Conservation (phyloP, 129 eudicot species). For the Arctium lappa region DNA sequence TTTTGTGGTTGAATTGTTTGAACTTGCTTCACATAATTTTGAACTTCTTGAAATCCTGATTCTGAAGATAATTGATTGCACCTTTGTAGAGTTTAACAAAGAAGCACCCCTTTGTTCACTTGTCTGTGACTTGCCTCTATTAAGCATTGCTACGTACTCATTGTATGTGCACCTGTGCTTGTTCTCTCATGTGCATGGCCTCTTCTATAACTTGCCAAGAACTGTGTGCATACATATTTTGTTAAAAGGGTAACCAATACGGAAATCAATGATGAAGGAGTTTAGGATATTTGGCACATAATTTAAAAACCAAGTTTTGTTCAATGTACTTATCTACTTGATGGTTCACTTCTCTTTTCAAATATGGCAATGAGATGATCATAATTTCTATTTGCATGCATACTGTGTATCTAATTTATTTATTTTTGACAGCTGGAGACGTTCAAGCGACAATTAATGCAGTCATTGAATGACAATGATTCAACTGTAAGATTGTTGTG, state of each 20-base stretch:
- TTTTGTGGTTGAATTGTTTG: not conserved
- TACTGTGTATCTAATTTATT: not conserved
- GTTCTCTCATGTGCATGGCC: not conserved
- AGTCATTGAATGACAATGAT: conserved; percentile 79
- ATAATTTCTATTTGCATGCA: not conserved
- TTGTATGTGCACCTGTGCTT: not conserved
- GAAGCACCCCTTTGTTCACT: not conserved
- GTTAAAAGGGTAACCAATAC: not conserved
- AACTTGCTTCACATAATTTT: not conserved
- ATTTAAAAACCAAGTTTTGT: conserved; percentile 7
- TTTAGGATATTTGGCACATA: conserved; percentile 5
- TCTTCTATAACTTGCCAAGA: conserved; percentile 6
- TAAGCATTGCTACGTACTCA: not conserved
- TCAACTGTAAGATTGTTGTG: conserved; percentile 57
- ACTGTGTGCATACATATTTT: not conserved
- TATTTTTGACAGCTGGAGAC: conserved; percentile 81
- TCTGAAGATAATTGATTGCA: not conserved
- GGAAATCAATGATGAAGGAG: not conserved
- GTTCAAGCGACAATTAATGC: conserved; percentile 89
- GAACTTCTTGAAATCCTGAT: not conserved
- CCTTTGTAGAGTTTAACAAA: not conserved
- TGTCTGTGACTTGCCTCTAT: not conserved
- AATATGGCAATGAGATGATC: conserved; percentile 1
- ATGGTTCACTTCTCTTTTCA: not conserved
- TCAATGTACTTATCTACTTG: not conserved